Percentiles rank a stretch among this genome's conserved stretches.
Evolutionary conservation across 73 alveolate species (phyloP).

Genomic region (Diophrys sp.): DNA sequence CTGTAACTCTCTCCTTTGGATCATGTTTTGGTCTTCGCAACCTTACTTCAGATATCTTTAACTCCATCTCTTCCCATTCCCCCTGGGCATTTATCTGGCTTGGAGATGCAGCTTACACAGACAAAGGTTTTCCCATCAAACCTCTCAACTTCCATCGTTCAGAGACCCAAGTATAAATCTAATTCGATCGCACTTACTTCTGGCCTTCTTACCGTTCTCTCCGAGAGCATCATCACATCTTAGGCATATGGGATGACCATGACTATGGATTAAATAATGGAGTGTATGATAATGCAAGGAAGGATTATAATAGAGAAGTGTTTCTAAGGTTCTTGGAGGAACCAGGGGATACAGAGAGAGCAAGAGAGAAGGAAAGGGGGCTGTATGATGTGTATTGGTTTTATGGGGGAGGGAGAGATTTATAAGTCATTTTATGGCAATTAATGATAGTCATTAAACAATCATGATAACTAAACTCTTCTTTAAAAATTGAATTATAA

Average conservation of each 20-base stretch:
- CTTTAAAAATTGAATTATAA: too few species aligned
- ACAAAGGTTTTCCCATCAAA: conserved; percentile 4
- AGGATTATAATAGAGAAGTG: conserved; percentile 36
- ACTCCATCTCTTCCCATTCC: neutral
- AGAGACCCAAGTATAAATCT: conserved; percentile 23
- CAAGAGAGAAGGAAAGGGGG: conserved; percentile 45
- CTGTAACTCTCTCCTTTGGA: conserved; percentile 24
- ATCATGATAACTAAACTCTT: too few species aligned
- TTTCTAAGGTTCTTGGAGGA: conserved; percentile 67
- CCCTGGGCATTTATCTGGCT: conserved; percentile 61
- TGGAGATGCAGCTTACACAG: conserved; percentile 67
- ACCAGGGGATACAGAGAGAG: conserved; percentile 50
- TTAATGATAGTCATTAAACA: too few species aligned
- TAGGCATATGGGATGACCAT: conserved; percentile 59
- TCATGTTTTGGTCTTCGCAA: conserved; percentile 23
- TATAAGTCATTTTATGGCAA: conserved; percentile 57
- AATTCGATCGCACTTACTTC: conserved; percentile 53
- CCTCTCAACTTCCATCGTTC: neutral
- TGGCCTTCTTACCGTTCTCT: conserved; percentile 11
- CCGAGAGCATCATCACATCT: neutral
- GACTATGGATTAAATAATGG: conserved; percentile 66
- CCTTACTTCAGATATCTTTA: neutral
- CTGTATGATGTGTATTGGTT: conserved; percentile 55
- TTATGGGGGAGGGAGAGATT: conserved; percentile 9
- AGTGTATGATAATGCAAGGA: conserved; percentile 36